A percentile compares a stretch with the other conserved stretches of the same genome.
phyloP scores from a whole-genome alignment of 202 grass and related monocot species.

The Thinopyrum obtusiflorum region DNA sequence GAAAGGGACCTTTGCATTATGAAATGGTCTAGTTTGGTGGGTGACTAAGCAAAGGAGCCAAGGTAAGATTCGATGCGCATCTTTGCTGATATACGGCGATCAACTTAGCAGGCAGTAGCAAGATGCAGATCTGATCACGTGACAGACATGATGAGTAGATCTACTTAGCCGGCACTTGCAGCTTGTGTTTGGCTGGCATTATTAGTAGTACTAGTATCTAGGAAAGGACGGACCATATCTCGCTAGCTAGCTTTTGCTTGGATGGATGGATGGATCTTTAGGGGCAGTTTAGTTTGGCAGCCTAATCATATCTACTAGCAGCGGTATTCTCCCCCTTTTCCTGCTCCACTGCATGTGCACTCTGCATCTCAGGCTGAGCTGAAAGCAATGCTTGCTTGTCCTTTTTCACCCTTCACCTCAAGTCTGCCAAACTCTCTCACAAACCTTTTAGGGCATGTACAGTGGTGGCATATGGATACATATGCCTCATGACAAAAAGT shows the following conservation, averaged over 20 bases:
- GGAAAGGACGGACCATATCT: slow-evolving; percentile 21
- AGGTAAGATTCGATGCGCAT: slow-evolving; percentile 20
- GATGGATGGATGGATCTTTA: neutral
- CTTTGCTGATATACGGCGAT: neutral
- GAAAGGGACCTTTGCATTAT: neutral
- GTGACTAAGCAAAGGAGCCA: neutral
- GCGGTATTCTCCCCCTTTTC: too few species aligned
- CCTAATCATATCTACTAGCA: neutral
- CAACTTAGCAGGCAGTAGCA: neutral
- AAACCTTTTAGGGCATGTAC: too few species aligned
- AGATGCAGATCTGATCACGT: slow-evolving; percentile 12
- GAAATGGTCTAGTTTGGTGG: neutral
- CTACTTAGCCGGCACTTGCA: neutral
- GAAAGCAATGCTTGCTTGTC: slow-evolving; percentile 5
- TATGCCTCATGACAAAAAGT: too few species aligned
- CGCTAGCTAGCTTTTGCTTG: neutral
- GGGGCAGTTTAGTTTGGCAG: neutral
- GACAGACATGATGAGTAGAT: slow-evolving; percentile 16
- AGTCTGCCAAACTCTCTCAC: neutral
- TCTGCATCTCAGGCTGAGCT: slow-evolving; percentile 10
- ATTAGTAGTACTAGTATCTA: neutral
- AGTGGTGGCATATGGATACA: too few species aligned
- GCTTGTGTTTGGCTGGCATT: neutral
- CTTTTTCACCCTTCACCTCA: slow-evolving; percentile 4
- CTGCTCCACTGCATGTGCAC: slow-evolving; percentile 8